Percentiles rank a stretch among this genome's conserved stretches.
Conservation (phyloP, 1,284 basidiomycete species). For the Apiotrichum porosum region DNA sequence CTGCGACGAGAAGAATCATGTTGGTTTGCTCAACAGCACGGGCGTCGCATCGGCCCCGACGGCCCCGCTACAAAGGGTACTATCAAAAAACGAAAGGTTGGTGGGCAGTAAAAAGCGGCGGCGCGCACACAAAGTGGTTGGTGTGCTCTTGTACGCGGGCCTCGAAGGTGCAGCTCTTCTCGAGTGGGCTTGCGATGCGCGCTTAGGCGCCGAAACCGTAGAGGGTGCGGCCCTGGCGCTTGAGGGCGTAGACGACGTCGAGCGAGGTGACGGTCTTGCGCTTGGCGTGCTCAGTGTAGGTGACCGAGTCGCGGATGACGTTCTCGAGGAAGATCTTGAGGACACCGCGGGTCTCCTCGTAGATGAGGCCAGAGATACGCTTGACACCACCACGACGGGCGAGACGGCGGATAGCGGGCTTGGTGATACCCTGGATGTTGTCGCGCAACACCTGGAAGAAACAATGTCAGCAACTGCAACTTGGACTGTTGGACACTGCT, state of each 20-base stretch:
- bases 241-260: constrained; percentile 79
- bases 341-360: constrained; percentile 86
- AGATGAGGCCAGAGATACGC: constrained; percentile 88
- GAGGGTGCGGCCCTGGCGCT: constrained; percentile 81
- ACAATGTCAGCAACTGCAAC: no score
- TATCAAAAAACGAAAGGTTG: not conserved
- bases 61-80: not conserved
- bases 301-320: constrained; percentile 82
- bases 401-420: constrained; percentile 87
- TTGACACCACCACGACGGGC: constrained; percentile 93
- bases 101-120: not conserved
- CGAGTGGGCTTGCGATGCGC: no score
- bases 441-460: no score
- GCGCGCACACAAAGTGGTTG: not conserved
- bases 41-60: not conserved
- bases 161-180: no score
- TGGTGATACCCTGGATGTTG: constrained; percentile 75
- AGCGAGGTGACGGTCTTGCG: constrained; percentile 82
- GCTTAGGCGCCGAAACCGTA: constrained; percentile 72
- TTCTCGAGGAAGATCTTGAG: constrained; percentile 64
- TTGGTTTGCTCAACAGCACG: no score
- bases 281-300: constrained; percentile 92
- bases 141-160: no score
- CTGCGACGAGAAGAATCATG: no score
- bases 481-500: no score